Base-by-base conservation (phyloP, 2,329 filamentous ascomycete species). In the Chalara sp. region DNA sequence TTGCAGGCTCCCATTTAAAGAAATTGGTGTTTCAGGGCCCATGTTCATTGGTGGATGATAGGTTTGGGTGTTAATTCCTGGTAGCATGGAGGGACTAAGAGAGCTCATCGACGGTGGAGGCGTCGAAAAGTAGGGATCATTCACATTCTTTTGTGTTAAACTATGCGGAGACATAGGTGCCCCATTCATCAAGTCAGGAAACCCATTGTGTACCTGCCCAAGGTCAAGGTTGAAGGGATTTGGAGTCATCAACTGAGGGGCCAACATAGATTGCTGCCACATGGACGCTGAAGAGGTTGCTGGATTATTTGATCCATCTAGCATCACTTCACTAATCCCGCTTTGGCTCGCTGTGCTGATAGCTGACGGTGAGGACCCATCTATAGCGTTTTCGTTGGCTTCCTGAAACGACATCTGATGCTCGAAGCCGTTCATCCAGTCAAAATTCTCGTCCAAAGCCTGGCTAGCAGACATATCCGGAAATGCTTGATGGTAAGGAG, bases 341-440 rank as follows among this genome's bases (percentile, higher is more conserved):
- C 87, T 92, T 64, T 95, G 91, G 69, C 91, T 97, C 53, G 88
- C 89, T 42, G 89, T 95, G 72, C 92, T 97, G 67, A 97, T 92
- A 44, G 90, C 90, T 6, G 93, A 97, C 12, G 93, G 93, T 11
- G 93, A 97, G 8, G 93, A 97, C 53, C 87, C 90, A 62, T 96
- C 92, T 49, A 96, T 80, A 31, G 88, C 89, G 58, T 84, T 86
- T 60, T 96, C 90, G 62, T 86, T 86, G 50, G 75, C 72, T 51
- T 79, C 80, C 60, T 76, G 78, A 66, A 89, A 83, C 6, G 80
- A 80, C 75, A 92, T 81, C 44, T 87, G 81, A 62, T 85, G 81
- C 56, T 93, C 89, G 65, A 95, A 87, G 28, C 86, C 86, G 53
- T 84, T 84, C 70, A 83, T 80, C 90, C 90, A 97, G 61, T 90